Conservation (phyloP, 371 early-diverging fungal species). For the Circinella minor region DNA sequence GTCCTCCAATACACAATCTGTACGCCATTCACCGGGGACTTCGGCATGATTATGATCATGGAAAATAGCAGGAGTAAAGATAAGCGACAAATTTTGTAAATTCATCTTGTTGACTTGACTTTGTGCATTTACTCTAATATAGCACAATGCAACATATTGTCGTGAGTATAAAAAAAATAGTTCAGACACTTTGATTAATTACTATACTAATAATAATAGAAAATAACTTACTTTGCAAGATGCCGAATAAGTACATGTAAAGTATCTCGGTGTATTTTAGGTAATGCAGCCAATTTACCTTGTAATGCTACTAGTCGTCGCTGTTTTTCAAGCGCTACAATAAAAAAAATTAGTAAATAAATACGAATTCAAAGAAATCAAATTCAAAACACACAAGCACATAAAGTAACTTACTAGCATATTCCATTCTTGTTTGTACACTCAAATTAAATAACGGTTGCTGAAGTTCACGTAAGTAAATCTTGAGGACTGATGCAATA, state of each 20-base stretch:
- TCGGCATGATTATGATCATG: conserved; percentile 63
- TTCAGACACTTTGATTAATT: no score
- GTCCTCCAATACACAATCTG: conserved; percentile 49
- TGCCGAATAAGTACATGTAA: conserved; percentile 53
- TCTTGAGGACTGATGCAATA: conserved; percentile 66
- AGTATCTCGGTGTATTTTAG: conserved; percentile 55
- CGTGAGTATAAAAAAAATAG: no score
- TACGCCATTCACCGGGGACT: conserved; percentile 48
- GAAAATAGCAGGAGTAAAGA: conserved; percentile 67
- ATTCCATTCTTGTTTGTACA: conserved; percentile 57
- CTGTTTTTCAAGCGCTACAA: conserved; percentile 36
- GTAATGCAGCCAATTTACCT: conserved; percentile 37
- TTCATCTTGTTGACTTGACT: conserved; percentile 64
- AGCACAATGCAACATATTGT: neutral
- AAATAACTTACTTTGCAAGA: conserved; percentile 50
- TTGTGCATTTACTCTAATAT: conserved; percentile 41
- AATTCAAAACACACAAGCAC: no score
- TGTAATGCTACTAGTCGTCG: conserved; percentile 30
- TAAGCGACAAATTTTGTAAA: conserved; percentile 57
- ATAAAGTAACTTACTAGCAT: conserved; percentile 51
- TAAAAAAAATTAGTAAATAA: neutral
- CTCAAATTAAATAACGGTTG: conserved; percentile 63
- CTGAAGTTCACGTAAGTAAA: conserved; percentile 67
- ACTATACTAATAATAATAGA: no score
- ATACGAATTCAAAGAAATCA: neutral